Percentiles rank a stretch among this genome's conserved stretches.
These are phyloP conservation scores for Fragilaria crotonensis DNA, from an alignment of 108 stramenopile species.

Conservation along the genomic window DNA sequence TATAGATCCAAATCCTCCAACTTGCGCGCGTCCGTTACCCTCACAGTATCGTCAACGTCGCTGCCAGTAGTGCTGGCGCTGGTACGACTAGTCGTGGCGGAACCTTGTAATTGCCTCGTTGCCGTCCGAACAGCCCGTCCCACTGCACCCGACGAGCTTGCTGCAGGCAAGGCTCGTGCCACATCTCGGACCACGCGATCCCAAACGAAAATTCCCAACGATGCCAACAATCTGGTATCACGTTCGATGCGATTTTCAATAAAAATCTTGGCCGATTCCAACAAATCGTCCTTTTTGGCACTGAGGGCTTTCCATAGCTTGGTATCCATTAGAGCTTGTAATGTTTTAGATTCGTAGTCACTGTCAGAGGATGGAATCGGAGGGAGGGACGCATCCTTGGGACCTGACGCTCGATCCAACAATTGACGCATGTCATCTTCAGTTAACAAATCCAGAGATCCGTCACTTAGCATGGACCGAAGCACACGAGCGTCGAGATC, in stretches of 20 bases:
- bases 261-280: conserved; percentile 63
- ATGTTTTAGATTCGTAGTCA: conserved; percentile 4
- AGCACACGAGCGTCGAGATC: conserved; percentile 74
- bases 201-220: conserved; percentile 65
- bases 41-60: too few relatives aligned
- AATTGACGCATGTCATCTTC: conserved; percentile 55
- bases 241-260: conserved; percentile 68
- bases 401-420: conserved; percentile 44
- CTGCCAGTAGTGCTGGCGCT: too few relatives aligned
- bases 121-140: conserved; percentile 10
- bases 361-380: not conserved
- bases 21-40: not conserved
- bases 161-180: conserved; percentile 60
- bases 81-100: not conserved
- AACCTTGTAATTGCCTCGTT: conserved; percentile 13
- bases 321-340: conserved; percentile 51
- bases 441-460: conserved; percentile 48
- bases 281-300: conserved; percentile 43
- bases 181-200: conserved; percentile 68
- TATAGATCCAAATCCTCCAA: conserved; percentile 17
- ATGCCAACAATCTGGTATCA: conserved; percentile 42
- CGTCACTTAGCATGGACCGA: conserved; percentile 55
- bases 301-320: conserved; percentile 64
- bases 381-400: not conserved
- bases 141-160: conserved; percentile 5